These are phyloP conservation scores for Grosmannia serpens DNA, from an alignment of 2,329 filamentous ascomycete species.

Conservation along the genomic window DNA sequence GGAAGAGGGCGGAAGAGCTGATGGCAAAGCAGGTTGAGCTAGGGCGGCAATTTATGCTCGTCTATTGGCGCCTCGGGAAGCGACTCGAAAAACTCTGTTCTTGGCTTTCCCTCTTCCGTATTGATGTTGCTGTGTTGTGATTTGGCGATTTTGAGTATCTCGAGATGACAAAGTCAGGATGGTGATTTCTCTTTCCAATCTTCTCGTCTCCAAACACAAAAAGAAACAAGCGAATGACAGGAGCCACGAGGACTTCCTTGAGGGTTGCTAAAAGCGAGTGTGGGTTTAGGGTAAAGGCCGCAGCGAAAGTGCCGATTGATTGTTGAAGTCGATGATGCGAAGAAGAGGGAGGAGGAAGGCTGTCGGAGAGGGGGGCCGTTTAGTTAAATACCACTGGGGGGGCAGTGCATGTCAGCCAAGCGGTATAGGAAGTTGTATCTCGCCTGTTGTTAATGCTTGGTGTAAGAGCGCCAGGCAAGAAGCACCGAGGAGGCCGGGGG, in stretches of 20 bases:
- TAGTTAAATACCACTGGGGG: not conserved
- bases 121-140: not conserved
- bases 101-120: not conserved
- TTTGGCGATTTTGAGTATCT: not conserved
- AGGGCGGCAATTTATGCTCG: too few relatives aligned
- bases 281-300: slow-evolving; percentile 25
- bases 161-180: not conserved
- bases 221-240: slow-evolving; percentile 61
- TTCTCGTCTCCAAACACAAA: slow-evolving; percentile 22
- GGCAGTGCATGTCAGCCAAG: not conserved
- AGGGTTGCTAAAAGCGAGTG: slow-evolving; percentile 37
- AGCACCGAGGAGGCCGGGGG: slow-evolving; percentile 2
- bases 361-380: not conserved
- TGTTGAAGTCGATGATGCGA: slow-evolving; percentile 1
- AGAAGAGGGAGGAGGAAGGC: slow-evolving; percentile 10
- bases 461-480: slow-evolving; percentile 1
- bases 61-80: not conserved
- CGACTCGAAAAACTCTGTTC: not conserved
- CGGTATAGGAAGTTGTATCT: not conserved
- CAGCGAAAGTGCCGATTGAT: slow-evolving; percentile 24
- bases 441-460: not conserved
- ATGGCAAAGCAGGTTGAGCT: too few relatives aligned
- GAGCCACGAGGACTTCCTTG: slow-evolving; percentile 64
- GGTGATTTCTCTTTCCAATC: not conserved
- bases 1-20: too few relatives aligned